Evolutionary conservation across 2,329 filamentous ascomycete genomes (phyloP), one percentile per base, ranked within the genome.

Genomic region (Pleochaeta shiraiana): DNA sequence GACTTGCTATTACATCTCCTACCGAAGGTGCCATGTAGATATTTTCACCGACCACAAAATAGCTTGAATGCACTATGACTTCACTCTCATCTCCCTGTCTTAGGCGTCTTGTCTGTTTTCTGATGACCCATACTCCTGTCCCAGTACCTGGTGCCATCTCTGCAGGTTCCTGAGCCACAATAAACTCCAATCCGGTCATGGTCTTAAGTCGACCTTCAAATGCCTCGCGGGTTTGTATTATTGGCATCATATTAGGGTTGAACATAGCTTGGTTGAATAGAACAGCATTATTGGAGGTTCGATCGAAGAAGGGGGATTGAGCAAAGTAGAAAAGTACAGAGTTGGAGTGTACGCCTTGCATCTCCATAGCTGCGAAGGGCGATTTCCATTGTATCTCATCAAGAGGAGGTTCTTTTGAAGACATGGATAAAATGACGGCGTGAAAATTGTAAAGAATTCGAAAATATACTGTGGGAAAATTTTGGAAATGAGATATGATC

Each of bases 331-430:
- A 84, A 66, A 86, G 80, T 66, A 87, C 67, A 11, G 72, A 71
- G 61, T 86, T 86, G 68, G 77, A 81, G 73, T 87, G 83, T 63
- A 87, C 78, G 71, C 82, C 79, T 63, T 68, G 66, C 76, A 82
- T 79, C 57, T 74, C 72, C 61, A 77, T 75, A 57, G 79, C 75
- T 53, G 76, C 75, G 61, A 73, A 74, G 24, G 81, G 81, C 43
- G 79, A 78, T 66, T 77, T 78, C 83, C 83, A 87, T 77, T 83
- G 81, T 66, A 85, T 84, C 76, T 87, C 84, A 72, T 86, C 84
- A 66, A 85, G 77, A 6, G 80, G 79, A 1, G 78, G 76, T 0
- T 81, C 79, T 69, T 77, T 76, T 19, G 77, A 74, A 53, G 75
- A 72, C 77, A 80, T 81, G 64, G 63, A 65, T n/a, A n/a, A n/a